Evolutionary conservation across 2,329 filamentous ascomycete genomes (phyloP).

Genomic region (Aspergillus fischeri): DNA sequence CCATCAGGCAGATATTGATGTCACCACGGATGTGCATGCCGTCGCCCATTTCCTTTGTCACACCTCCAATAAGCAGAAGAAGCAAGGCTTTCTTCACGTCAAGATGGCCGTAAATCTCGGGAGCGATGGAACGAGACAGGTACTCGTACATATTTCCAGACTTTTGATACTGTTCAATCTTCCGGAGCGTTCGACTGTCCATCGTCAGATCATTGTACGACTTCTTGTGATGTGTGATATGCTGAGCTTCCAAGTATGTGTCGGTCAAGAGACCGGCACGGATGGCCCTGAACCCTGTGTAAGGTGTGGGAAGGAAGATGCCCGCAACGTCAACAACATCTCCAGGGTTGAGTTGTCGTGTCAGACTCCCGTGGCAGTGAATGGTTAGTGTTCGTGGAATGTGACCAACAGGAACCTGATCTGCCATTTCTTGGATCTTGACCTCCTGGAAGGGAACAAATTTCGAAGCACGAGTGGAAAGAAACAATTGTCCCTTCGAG

Average conservation of each 20-base stretch:
- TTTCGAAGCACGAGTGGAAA: slow-evolving; percentile 93
- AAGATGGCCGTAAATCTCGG: slow-evolving; percentile 92
- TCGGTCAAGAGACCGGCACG: slow-evolving; percentile 93
- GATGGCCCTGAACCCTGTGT: slow-evolving; percentile 98
- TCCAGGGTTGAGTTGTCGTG: slow-evolving; percentile 83
- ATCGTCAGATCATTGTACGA: slow-evolving; percentile 90
- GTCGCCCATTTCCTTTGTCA: slow-evolving; percentile 93
- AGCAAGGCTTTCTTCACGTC: slow-evolving; percentile 98
- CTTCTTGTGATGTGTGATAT: slow-evolving; percentile 95
- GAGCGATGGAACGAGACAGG: slow-evolving; percentile 90
- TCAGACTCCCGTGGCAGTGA: slow-evolving; percentile 80
- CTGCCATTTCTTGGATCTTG: slow-evolving; percentile 98
- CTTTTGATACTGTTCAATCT: slow-evolving; percentile 79
- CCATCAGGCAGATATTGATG: slow-evolving; percentile 98
- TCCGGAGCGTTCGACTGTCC: slow-evolving; percentile 71
- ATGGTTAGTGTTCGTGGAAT: slow-evolving; percentile 90
- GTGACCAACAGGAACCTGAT: slow-evolving; percentile 96
- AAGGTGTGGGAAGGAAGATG: slow-evolving; percentile 94
- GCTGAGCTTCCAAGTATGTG: slow-evolving; percentile 92
- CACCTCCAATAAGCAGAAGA: slow-evolving; percentile 91
- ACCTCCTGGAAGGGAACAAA: slow-evolving; percentile 97
- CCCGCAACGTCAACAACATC: slow-evolving; percentile 92
- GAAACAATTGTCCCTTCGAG: slow-evolving; percentile 86
- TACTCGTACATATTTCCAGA: slow-evolving; percentile 94
- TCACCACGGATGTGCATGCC: slow-evolving; percentile 99